Evolutionary conservation across 495 filamentous ascomycete genomes (phyloP).

Genomic region (Acidiella bohemica): DNA sequence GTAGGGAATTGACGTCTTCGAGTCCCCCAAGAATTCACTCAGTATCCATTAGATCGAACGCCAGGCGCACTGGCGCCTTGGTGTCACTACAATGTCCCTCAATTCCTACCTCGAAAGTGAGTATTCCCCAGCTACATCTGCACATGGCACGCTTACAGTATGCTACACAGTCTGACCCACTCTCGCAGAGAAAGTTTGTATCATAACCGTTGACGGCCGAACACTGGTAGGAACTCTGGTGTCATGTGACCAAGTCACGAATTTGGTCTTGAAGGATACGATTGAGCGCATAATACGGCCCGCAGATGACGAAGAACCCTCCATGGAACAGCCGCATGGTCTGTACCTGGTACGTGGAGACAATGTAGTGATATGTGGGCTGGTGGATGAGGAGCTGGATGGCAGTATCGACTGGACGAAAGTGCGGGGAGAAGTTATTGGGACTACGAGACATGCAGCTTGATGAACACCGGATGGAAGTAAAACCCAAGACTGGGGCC

Average conservation of each 20-base stretch:
- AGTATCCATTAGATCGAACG: too few species aligned
- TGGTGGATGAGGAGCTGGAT: conserved; percentile 82
- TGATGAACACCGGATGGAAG: too few species aligned
- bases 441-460: conserved; percentile 58
- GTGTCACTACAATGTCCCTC: conserved; percentile 48
- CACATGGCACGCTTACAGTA: background rate
- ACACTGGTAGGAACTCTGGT: conserved; percentile 71
- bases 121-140: conserved; percentile 13
- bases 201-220: conserved; percentile 86
- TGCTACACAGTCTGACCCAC: background rate
- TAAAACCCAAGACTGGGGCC: too few species aligned
- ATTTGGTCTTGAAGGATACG: conserved; percentile 73
- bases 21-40: too few species aligned
- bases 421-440: conserved; percentile 74
- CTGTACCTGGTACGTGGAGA: conserved; percentile 89
- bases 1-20: too few species aligned
- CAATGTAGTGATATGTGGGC: conserved; percentile 80
- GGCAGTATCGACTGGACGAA: conserved; percentile 77
- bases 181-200: conserved; percentile 65
- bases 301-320: conserved; percentile 67
- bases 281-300: conserved; percentile 82
- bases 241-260: conserved; percentile 84
- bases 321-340: conserved; percentile 68
- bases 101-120: conserved; percentile 54
- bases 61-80: too few species aligned